A percentile compares a stretch with the other conserved stretches of the same genome.
phyloP scores from a whole-genome alignment of 768 basidiomycete genomes.

The Hygrocybe coccinea region DNA sequence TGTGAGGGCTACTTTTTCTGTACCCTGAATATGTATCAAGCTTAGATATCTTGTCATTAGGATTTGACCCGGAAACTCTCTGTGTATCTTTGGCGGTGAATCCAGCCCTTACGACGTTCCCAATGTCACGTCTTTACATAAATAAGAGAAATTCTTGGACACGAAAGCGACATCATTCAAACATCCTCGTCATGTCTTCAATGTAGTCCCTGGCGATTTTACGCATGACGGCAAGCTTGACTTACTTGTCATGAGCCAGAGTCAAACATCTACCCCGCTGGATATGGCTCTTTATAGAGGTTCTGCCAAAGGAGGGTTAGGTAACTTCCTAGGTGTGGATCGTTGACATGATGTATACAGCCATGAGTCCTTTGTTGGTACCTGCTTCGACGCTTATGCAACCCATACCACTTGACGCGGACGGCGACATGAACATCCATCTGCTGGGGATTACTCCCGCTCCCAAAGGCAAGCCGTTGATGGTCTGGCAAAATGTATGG shows the following conservation, averaged over 20 bases:
- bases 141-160: conserved; percentile 55
- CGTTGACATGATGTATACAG: conserved; percentile 33
- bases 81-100: conserved; percentile 78
- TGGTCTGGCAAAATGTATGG: conserved; percentile 81
- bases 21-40: conserved; percentile 35
- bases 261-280: conserved; percentile 43
- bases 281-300: conserved; percentile 72
- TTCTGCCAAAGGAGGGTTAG: conserved; percentile 53
- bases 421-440: conserved; percentile 88
- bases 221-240: conserved; percentile 90
- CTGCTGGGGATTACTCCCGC: conserved; percentile 63
- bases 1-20: conserved; percentile 48
- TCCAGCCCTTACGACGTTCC: conserved; percentile 34
- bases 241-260: conserved; percentile 78
- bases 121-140: conserved; percentile 5
- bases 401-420: conserved; percentile 80
- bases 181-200: conserved; percentile 57
- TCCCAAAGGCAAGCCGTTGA: conserved; percentile 38
- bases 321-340: background rate
- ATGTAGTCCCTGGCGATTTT: conserved; percentile 91
- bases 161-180: conserved; percentile 45
- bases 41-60: conserved; percentile 74
- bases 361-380: conserved; percentile 44
- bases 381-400: conserved; percentile 71
- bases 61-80: conserved; percentile 70